Base-by-base conservation (phyloP, 805 yeast genomes). In the Metschnikowia similis region DNA sequence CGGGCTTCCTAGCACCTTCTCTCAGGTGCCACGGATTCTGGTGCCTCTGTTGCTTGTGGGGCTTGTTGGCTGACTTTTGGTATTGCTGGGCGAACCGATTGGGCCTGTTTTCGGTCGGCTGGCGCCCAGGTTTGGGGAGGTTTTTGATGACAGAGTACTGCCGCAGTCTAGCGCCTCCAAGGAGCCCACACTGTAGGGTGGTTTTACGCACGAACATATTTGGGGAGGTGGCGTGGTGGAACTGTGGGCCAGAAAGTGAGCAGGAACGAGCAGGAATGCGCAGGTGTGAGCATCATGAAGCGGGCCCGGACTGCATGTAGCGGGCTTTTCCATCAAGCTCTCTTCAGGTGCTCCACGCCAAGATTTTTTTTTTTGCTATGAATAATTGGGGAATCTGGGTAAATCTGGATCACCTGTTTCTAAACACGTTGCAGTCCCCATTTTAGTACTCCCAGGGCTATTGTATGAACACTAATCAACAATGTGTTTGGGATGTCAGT, bases 61-160 rank as follows among this genome's bases (percentile, higher is more conserved):
- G 35, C 21, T 34, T 45, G 28, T 30, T 45, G 14, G 29, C 41
- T 9, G 43, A 16, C 21, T 53, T 54, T 48, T 41, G 47, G 45
- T 61, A 67, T 52, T 58, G 56, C 40, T 60, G 59, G 17, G 74
- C 74, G 59, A 71, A 71, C 50, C 75, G 54, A 47, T 70, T 71
- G 11, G 63, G 55, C 53, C 62, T 64, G n/a, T 28, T 29, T 9
- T 41, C 39, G 21, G 43, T 28, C 11, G 37, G 37, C n/a, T 64
- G 60, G 3, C 54, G 50, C 10, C 63, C 70, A 7, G 60, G 64
- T 46, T 63, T 56, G 11, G 72, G 72, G 35, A 67, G 58, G 35
- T 57, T 58, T 37, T 56, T 61, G 43, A 67, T 53, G 36, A 66
- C 48, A 48, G 53, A 55, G 17, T 35, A 50, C n/a, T 27, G 16